These are phyloP conservation scores for Erucastrum elatum DNA, from an alignment of 345 rosid species.

Conservation along the genomic window DNA sequence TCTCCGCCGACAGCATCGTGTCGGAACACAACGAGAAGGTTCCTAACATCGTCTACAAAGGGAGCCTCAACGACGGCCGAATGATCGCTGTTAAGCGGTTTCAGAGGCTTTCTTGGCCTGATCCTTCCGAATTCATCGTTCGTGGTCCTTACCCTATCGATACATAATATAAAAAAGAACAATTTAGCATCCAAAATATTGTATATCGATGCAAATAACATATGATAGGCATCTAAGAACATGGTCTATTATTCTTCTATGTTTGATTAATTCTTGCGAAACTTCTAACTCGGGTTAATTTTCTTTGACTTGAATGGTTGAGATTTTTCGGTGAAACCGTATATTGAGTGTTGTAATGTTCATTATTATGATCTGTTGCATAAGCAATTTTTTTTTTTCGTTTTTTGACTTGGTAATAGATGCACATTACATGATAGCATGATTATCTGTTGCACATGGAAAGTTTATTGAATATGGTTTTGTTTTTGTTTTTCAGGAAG, in stretches of 20 bases:
- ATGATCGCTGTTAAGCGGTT: slow-evolving; percentile 87
- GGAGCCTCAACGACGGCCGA: slow-evolving; percentile 60
- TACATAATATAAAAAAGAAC: not conserved
- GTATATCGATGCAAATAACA: not conserved
- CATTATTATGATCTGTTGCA: not conserved
- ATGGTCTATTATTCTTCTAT: no score
- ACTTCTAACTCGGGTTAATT: not conserved
- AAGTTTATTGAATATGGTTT: not conserved
- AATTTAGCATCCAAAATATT: not conserved
- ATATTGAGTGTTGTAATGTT: slow-evolving; percentile 27
- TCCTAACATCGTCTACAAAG: slow-evolving; percentile 89
- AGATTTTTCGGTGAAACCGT: not conserved
- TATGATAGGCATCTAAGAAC: no score
- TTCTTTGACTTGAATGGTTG: not conserved
- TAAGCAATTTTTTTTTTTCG: no score
- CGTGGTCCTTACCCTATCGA: slow-evolving; percentile 26
- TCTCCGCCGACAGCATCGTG: slow-evolving; percentile 76
- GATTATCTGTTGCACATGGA: not conserved
- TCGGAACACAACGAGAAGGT: slow-evolving; percentile 97
- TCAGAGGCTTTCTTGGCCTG: slow-evolving; percentile 87
- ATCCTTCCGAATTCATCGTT: slow-evolving; percentile 84
- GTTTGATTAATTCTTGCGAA: not conserved
- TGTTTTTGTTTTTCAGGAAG: slow-evolving; percentile 55
- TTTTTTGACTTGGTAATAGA: no score
- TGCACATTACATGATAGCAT: not conserved